Evolutionary conservation across 2,329 filamentous ascomycete species (phyloP), one percentile per base, ranked within the genome.

Genomic region (Fusarium tjaetaba): DNA sequence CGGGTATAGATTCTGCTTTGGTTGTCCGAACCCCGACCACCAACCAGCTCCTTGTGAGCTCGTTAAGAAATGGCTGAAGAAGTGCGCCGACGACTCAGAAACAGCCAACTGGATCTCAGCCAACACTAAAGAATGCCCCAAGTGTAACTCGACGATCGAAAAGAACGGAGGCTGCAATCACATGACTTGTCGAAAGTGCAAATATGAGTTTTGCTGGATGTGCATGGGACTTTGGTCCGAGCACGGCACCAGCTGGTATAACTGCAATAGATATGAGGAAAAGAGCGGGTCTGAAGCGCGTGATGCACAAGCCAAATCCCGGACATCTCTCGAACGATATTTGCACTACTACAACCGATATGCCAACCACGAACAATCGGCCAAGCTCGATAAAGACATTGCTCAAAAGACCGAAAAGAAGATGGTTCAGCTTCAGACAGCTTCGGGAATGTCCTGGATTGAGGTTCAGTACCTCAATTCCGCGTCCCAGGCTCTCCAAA

Each of bases 71-170:
- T 99, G 96, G 96, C 83, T 99, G 18, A 97, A 98, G 86, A 99
- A 99, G 81, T 99, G 96, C 80, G 96, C 96, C 65, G 96, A 99
- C 81, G 96, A 99, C 80, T 97, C 94, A 1, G 96, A 99, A 82
- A 99, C 96, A 1, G 96, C 96, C 8, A 99, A 99, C 82, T 99
- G 96, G 96, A 99, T 99, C 71, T 98, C 96, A 1, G 96, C 96
- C 52, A 97, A 99, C 82, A 99, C 96, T 5, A 99, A 99, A 81
- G 96, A 99, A 82, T 99, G 96, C 74, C 96, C 96, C 0, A 96
- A 93, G 81, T 99, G 96, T 83, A 91, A 94, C 76, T 98, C 96
- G 5, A 99, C 96, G 0, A 99, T 99, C 49, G 96, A 99, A 84
- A 99, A 99, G 89, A 99, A 99, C 75, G 95, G 95, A 59, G 95